Evolutionary conservation across 2,329 filamentous ascomycete species (phyloP).

Genomic region (Xylaria sp.): DNA sequence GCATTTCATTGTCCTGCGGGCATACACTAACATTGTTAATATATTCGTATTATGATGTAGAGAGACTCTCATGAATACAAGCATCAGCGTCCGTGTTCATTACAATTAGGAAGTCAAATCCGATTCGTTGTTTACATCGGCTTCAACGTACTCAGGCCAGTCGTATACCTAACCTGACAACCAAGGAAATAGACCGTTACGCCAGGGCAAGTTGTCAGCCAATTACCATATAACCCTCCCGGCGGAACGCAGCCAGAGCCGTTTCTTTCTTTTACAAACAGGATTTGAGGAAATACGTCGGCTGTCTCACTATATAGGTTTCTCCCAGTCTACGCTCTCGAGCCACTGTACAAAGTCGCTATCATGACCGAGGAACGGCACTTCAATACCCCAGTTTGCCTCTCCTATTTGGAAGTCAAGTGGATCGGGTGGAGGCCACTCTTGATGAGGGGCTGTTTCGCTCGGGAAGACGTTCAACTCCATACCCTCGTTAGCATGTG

Average conservation of each 20-base stretch:
- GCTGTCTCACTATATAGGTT: constrained; percentile 30
- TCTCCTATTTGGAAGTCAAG: constrained; percentile 42
- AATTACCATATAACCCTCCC: not conserved
- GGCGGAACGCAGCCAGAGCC: not conserved
- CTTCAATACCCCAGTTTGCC: constrained; percentile 45
- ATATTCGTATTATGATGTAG: not conserved
- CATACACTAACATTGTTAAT: not conserved
- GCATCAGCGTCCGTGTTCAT: constrained; percentile 2
- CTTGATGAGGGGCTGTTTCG: constrained; percentile 35
- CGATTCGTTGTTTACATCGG: not conserved
- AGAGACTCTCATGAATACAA: not conserved
- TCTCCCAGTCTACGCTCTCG: constrained; percentile 50
- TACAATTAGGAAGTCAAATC: constrained; percentile 14
- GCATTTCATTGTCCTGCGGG: not conserved
- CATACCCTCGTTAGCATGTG: constrained; percentile 31
- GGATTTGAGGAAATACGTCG: not conserved
- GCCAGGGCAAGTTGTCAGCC: not conserved
- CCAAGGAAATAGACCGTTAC: not conserved
- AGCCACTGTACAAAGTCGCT: constrained; percentile 52
- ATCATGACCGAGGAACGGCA: constrained; percentile 47
- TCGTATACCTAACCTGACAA: not conserved
- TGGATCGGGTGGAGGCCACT: constrained; percentile 38
- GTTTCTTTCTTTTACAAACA: not conserved
- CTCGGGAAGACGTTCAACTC: constrained; percentile 31
- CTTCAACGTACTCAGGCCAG: not conserved